Base-by-base conservation (phyloP, 2,329 filamentous ascomycete species). In the Ophiostoma novo-ulmi region DNA sequence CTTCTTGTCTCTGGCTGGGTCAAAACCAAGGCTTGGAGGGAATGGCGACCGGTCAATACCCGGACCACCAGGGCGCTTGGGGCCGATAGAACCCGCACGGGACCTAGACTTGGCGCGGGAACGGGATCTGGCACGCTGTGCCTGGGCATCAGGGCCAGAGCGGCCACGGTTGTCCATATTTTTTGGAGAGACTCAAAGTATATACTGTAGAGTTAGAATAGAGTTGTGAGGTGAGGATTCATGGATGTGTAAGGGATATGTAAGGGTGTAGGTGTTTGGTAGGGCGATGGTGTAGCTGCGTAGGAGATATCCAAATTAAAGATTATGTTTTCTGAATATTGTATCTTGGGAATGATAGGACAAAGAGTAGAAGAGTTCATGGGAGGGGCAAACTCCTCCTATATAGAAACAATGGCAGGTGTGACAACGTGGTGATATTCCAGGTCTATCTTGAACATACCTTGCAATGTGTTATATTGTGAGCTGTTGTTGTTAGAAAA, bases 1-100 rank as follows among this genome's bases (percentile, higher is more conserved):
- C 70, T 71, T 73, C 17, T 68, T 73, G n/a, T 75, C 73, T 4
- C 77, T 76, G 7, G 80, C 82, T 2, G 84, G 83, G 72, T 85
- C 84, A 36, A 76, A 82, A 0, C 84, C 83, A 36, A 82, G 73
- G 17, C 75, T 67, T 1, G 72, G 48, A 4, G 72, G 71, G 66
- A 74, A 77, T 1, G 69, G 26, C 5, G 72, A 69, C 3, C 65
- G 38, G n/a, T 67, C 26, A 14, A n/a, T 44, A 20, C 36, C 39
- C 6, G 69, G 66, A 7, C 66, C 48, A 41, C 61, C 61, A 36
- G 31, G 22, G 17, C 38, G 55, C 8, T 39, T 22, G 1, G 70
- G 70, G 10, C 70, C 64, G 5, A 58, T 22, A 1, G 41, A 36
- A 14, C 64, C 38, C 31, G 31, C 35, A 35, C 72, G 63, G 67